A percentile compares a stretch with the other conserved stretches of the same genome.
phyloP scores from a whole-genome alignment of 192 early-diverging fungal genomes.

The Blastocladiella britannica region DNA sequence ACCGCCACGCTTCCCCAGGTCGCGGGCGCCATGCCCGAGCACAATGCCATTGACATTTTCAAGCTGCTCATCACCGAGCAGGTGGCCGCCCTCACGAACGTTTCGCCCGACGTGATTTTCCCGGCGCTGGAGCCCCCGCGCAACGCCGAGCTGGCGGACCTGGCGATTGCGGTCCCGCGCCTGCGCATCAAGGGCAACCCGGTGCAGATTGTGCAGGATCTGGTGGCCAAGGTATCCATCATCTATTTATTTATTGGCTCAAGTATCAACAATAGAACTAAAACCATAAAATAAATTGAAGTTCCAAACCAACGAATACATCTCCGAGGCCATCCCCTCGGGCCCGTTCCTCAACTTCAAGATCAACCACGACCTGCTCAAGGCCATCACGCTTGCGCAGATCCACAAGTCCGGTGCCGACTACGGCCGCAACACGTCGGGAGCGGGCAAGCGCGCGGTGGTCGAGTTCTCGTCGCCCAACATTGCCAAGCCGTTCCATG shows the following conservation, averaged over 20 bases:
- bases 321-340: conserved; percentile 24
- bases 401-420: conserved; percentile 26
- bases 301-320: conserved; percentile 35
- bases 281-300: no score
- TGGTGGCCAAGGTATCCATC: conserved; percentile 21
- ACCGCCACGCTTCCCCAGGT: neutral
- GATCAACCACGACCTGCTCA: conserved; percentile 31
- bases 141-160: conserved; percentile 36
- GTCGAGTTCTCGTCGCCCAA: conserved; percentile 93
- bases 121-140: conserved; percentile 38
- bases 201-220: conserved; percentile 31
- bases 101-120: conserved; percentile 21
- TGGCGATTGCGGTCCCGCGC: conserved; percentile 40
- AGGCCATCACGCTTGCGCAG: conserved; percentile 26
- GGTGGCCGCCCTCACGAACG: conserved; percentile 31
- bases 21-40: conserved; percentile 18
- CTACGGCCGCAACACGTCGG: conserved; percentile 43
- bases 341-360: conserved; percentile 63
- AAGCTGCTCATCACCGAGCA: conserved; percentile 36
- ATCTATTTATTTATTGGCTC: neutral
- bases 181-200: conserved; percentile 51
- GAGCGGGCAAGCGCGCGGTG: conserved; percentile 53
- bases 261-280: no score
- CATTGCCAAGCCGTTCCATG: conserved; percentile 97
- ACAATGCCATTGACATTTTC: conserved; percentile 38